Conservation (phyloP, 139 green algal genomes). For the Ettlia oleoabundans region DNA sequence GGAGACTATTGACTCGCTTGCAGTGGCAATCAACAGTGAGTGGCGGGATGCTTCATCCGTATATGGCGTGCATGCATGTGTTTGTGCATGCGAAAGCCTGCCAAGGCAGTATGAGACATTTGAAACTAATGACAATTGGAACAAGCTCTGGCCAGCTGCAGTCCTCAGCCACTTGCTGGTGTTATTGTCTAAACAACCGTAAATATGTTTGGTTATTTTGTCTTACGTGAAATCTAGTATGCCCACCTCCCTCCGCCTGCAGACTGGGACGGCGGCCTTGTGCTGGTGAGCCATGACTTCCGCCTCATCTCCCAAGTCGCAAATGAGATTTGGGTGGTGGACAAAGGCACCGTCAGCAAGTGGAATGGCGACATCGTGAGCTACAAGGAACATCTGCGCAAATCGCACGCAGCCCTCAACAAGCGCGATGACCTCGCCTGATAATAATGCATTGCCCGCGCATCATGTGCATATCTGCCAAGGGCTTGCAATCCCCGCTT, state of each 20-base stretch:
- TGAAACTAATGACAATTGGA: too few relatives aligned
- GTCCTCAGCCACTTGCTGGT: too few relatives aligned
- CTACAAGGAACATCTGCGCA: conserved; percentile 85
- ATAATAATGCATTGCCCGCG: not conserved
- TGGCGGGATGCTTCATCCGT: not conserved
- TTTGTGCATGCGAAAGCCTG: not conserved
- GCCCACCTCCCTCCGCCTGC: not conserved
- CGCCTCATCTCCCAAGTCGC: conserved; percentile 87
- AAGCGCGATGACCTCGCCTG: conserved; percentile 14
- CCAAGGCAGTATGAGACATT: too few relatives aligned
- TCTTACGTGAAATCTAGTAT: too few relatives aligned
- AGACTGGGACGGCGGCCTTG: conserved; percentile 91
- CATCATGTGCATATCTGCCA: too few relatives aligned
- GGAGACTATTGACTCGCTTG: conserved; percentile 96
- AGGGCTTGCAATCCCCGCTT: too few relatives aligned
- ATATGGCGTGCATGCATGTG: not conserved
- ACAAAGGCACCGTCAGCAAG: conserved; percentile 66
- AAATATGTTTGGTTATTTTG: too few relatives aligned
- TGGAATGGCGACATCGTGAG: conserved; percentile 87
- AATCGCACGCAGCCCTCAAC: not conserved
- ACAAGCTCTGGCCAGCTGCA: too few relatives aligned
- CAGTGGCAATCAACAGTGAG: conserved; percentile 85
- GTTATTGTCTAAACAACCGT: too few relatives aligned
- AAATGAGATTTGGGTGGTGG: conserved; percentile 95
- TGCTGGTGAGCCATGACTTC: conserved; percentile 94